A percentile compares a stretch with the other conserved stretches of the same genome.
These are phyloP conservation scores for Rubus idaeus DNA, from an alignment of 306 rosid genomes.

Conservation along the genomic window DNA sequence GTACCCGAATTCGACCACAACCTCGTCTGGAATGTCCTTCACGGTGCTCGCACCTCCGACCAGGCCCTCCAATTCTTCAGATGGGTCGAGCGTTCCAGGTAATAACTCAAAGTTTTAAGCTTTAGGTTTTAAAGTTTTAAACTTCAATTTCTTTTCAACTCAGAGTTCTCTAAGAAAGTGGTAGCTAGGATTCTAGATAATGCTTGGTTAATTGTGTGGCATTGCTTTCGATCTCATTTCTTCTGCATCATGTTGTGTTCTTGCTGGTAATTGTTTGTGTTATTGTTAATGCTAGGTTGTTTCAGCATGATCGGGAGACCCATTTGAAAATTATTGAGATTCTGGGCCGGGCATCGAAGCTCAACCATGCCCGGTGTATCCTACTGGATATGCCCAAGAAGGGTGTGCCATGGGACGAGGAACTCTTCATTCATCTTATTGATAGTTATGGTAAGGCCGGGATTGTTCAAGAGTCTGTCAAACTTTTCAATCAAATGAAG, in stretches of 20 bases:
- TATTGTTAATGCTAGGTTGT: constrained; percentile 18
- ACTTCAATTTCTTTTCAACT: not conserved
- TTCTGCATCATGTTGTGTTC: too few species aligned
- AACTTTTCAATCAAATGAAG: constrained; percentile 67
- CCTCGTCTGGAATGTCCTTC: constrained; percentile 72
- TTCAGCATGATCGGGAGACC: constrained; percentile 64
- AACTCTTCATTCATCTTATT: constrained; percentile 61
- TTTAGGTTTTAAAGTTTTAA: not conserved
- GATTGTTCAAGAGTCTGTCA: constrained; percentile 90
- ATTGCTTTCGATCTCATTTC: too few species aligned
- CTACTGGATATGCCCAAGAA: constrained; percentile 58
- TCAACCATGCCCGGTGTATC: constrained; percentile 85
- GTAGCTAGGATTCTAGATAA: not conserved
- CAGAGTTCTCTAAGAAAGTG: not conserved
- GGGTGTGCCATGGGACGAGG: constrained; percentile 58
- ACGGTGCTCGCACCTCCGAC: constrained; percentile 55
- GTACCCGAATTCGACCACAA: constrained; percentile 63
- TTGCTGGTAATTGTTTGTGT: not conserved
- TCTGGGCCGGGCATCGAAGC: constrained; percentile 63
- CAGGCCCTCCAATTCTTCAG: constrained; percentile 85
- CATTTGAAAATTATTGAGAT: constrained; percentile 79
- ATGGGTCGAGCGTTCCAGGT: constrained; percentile 72
- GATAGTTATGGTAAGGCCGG: constrained; percentile 76
- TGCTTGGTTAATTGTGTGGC: not conserved
- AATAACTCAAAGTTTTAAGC: not conserved